Base-by-base conservation (phyloP, 1,284 basidiomycete species). In the Trametes hirsuta region DNA sequence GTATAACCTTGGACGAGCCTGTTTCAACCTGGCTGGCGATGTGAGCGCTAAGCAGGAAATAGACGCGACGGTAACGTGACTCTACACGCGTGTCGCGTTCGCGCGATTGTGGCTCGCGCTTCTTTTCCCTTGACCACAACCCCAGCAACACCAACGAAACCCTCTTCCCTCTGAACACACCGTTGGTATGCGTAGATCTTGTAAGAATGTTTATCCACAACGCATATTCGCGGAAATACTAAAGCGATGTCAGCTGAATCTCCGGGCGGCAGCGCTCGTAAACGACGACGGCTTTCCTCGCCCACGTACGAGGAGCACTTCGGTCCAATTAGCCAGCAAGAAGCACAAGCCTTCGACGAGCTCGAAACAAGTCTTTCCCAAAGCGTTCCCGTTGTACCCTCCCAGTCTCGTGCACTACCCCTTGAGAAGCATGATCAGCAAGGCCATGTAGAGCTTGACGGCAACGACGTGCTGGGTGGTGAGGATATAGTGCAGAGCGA, bases 241-340 rank as follows among this genome's bases (percentile, higher is more conserved):
- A 3, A 34, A 3, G 4, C 18, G 9, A 6, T 6, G 15, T 11
- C 39, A 66, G 64, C 64, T 15, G 64, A 63, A 37, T 69, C 68
- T 15, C 64, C 63, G 1, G 62, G 51, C 4, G 63, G 61, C 6
- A 62, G 63, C 39, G 61, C 64, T 12, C 60, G 63, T 5, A 71
- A 91, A 73, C 78, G 84, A 35, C 81, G 82, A 66, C 79, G 88
- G 47, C 76, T 88, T 40, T 88, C 86, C 1, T 90, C 88, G 6
- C 87, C 88, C 0, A 83, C 84, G n/a, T 87, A 85, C 66, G 88
- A 89, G 57, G 79, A 81, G 39, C 81, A 84, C 61, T 70, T 84
- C 21, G 56, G 56, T 3, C 77, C 70, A 6, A 78, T 84, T 56
- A 88, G 82, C 53, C 81, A 84, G 61, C 79, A 85, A 35, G 82